Evolutionary conservation across 2,329 filamentous ascomycete genomes (phyloP).

Genomic region (Phialocephala sp.): DNA sequence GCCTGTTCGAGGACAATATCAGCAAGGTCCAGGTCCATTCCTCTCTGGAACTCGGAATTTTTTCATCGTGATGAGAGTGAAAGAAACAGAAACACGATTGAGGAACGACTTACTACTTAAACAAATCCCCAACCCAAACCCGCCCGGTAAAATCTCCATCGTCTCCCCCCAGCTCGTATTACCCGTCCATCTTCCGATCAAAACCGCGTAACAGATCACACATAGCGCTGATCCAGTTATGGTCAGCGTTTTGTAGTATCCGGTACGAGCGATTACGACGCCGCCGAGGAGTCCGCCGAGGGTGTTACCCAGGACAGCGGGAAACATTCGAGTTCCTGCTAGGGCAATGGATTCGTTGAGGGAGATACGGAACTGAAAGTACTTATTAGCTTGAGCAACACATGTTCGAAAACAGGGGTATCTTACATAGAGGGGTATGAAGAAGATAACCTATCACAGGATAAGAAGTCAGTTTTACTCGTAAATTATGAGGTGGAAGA

Average conservation of each 20-base stretch:
- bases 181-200: not conserved
- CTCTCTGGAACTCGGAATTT: not conserved
- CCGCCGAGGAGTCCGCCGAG: constrained; percentile 4
- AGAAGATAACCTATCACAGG: not conserved
- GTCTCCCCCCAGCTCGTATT: not conserved
- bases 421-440: not conserved
- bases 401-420: not conserved
- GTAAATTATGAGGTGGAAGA: too few species aligned
- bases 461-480: not conserved
- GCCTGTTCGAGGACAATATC: not conserved
- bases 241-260: not conserved
- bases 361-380: not conserved
- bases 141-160: not conserved
- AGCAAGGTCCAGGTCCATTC: too few species aligned
- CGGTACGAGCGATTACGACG: not conserved
- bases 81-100: too few species aligned
- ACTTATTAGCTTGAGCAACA: too few species aligned
- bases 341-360: constrained; percentile 8
- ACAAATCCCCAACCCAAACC: constrained; percentile 8
- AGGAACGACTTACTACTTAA: not conserved
- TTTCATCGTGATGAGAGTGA: too few species aligned
- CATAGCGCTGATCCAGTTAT: not conserved
- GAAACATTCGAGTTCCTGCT: constrained; percentile 1
- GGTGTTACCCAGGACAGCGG: not conserved
- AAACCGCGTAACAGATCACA: not conserved